A percentile compares a stretch with the other conserved stretches of the same genome.
These are phyloP conservation scores for Fraxinus quadrangulata DNA, from an alignment of 257 asterid genomes.

Conservation along the genomic window DNA sequence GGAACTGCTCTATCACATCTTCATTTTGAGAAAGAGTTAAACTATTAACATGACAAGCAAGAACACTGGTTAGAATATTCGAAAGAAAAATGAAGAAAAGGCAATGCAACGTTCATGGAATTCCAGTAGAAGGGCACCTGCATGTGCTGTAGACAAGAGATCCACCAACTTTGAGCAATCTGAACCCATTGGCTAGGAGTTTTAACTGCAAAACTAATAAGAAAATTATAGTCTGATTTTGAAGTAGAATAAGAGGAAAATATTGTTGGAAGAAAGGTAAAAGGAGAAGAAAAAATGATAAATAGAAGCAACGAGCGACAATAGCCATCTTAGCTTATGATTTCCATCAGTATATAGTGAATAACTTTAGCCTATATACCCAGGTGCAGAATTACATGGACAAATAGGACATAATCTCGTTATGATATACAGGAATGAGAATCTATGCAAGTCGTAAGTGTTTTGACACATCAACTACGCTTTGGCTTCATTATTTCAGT, in stretches of 20 bases:
- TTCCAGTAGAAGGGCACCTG: constrained; percentile 49
- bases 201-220: constrained; percentile 57
- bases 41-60: constrained; percentile 42
- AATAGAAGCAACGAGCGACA: not conserved
- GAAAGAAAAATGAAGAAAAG: constrained; percentile 7
- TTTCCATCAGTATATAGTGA: not conserved
- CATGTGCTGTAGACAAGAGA: constrained; percentile 95
- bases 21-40: constrained; percentile 90
- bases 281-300: no score
- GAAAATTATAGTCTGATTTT: not conserved
- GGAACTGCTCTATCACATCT: constrained; percentile 78
- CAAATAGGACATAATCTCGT: not conserved
- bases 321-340: not conserved
- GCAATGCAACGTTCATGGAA: constrained; percentile 11
- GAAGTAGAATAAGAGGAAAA: not conserved
- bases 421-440: not conserved
- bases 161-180: constrained; percentile 79
- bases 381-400: not conserved
- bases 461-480: not conserved
- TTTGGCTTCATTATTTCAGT: not conserved
- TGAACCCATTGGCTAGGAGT: constrained; percentile 79
- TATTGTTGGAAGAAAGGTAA: not conserved
- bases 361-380: not conserved
- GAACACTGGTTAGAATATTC: constrained; percentile 1
- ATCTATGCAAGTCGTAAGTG: not conserved